Evolutionary conservation across 306 rosid species (phyloP), one percentile per base, ranked within the genome.

Genomic region (Luffa acutangula): DNA sequence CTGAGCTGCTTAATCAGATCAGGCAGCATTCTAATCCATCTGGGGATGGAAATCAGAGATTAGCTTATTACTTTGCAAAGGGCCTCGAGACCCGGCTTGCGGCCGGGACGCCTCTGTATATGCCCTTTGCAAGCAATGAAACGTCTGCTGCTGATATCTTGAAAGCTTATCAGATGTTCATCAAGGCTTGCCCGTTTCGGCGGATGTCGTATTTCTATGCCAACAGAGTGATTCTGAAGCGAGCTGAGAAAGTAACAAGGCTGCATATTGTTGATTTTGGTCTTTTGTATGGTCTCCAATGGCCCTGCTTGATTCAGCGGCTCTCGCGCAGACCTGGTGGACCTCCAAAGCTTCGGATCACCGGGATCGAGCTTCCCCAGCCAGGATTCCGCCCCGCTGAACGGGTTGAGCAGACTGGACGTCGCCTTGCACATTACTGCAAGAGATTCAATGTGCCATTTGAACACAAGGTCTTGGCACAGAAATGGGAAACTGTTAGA

Each of bases 261-360:
- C 54, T 87, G 46, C 90, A 85, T 83, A 69, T 87, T 34, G 58
- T 87, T 62, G 86, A 87, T 63, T 87, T 87, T 63, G 90, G 88
- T 34, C 79, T 85, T 70, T 70, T 81, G 39, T 82, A 84, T 67
- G 89, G 89, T 41, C 80, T 82, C 49, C 87, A 86, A 82, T 86
- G 87, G 90, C 90, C 90, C 15, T 83, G 76, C 77, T 80, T 87
- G 18, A 84, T 87, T 60, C 88, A 85, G 60, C 65, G 79, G 63
- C 85, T 87, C 17, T 80, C 86, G 1, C 12, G 63, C 9, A 67
- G 85, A 67, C 78, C 78, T 6, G 85, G 83, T 13, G 88, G 90
- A 8, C 83, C 90, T 54, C 88, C 86, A 9, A 60, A 45, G 71
- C 88, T 87, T 69, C 81, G 86, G 8, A 78, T 87, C 6, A 87